A percentile compares a stretch with the other conserved stretches of the same genome.
Conservation (phyloP, 345 rosid genomes). For the Gossypium turneri region DNA sequence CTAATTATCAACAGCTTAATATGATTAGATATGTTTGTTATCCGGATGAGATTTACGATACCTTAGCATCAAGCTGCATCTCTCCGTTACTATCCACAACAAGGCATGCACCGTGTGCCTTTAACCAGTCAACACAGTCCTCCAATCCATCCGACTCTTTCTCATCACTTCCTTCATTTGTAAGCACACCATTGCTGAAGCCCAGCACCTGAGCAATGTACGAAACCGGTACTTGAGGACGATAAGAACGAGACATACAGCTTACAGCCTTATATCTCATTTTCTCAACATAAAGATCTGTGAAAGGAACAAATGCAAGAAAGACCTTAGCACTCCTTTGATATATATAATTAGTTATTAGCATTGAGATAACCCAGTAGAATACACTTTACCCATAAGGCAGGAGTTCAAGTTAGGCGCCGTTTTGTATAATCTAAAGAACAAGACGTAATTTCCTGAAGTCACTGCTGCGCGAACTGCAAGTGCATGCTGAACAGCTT, state of each 20-base stretch:
- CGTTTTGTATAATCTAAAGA: conserved; percentile 76
- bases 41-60: conserved; percentile 13
- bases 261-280: conserved; percentile 89
- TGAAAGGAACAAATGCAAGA: conserved; percentile 13
- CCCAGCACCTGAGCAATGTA: conserved; percentile 74
- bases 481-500: conserved; percentile 91
- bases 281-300: conserved; percentile 91
- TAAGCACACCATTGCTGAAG: conserved; percentile 32
- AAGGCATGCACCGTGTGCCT: conserved; percentile 78
- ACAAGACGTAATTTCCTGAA: conserved; percentile 80
- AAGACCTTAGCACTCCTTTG: not conserved
- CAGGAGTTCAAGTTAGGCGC: conserved; percentile 88
- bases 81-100: conserved; percentile 58
- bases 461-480: conserved; percentile 92
- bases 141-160: conserved; percentile 53
- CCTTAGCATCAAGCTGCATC: conserved; percentile 81
- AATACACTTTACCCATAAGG: conserved; percentile 72
- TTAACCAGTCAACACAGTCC: conserved; percentile 86
- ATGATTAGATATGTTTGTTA: not conserved
- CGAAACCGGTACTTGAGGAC: conserved; percentile 77
- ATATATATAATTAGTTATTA: not conserved
- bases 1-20: not conserved
- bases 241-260: conserved; percentile 85
- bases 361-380: not conserved
- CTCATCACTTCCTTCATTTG: conserved; percentile 50